Evolutionary conservation across 306 rosid species (phyloP), one percentile per base, ranked within the genome.

Genomic region (Fragaria ananassa): DNA sequence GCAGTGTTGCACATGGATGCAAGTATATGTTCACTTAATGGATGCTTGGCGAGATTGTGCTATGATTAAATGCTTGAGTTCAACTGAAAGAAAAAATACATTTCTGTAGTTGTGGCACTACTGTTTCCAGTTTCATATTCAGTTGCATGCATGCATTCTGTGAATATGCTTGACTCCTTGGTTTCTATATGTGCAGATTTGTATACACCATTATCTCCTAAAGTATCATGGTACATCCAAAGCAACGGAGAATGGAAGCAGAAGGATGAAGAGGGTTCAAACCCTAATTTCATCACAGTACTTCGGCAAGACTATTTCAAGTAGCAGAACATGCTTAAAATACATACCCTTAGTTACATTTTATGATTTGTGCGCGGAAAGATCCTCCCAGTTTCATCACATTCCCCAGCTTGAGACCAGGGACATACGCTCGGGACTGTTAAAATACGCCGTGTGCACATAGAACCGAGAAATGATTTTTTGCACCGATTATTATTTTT

Each of bases 271-370:
- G 97, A 82, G n/a, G 87, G 71, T 29, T 45, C 86, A 39, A 74
- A 88, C 50, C 80, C 92, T 39, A 84, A 81, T 74, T 85, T 77
- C 67, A 78, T 85, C 70, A 80, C 88, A 67, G 78, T 91, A 50
- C 84, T 85, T 63, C 84, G 76, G 83, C 93, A 74, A 81, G 97
- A 90, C 77, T 87, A 92, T 86, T 92, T 92, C 89, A 89, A 86
- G 81, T 90, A 83, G 86, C 18, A 10, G 42, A 41, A 74, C 39
- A 57, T 39, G 39, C 76, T 56, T 23, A 19, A 42, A 17, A 58
- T 50, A 25, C 15, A 41, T 7, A 39, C 21, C 60, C 51, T 41
- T 25, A 62, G 42, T 58, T 42, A 45, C 68, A 57, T 25, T 56
- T 15, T 49, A 58, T 41, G 42, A 23, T 19, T 17, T 25, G 25